Percentiles rank a stretch among this genome's conserved stretches.
Evolutionary conservation across 164 flowering plant genomes (phyloP).

Genomic region (Nelumbo lutea): DNA sequence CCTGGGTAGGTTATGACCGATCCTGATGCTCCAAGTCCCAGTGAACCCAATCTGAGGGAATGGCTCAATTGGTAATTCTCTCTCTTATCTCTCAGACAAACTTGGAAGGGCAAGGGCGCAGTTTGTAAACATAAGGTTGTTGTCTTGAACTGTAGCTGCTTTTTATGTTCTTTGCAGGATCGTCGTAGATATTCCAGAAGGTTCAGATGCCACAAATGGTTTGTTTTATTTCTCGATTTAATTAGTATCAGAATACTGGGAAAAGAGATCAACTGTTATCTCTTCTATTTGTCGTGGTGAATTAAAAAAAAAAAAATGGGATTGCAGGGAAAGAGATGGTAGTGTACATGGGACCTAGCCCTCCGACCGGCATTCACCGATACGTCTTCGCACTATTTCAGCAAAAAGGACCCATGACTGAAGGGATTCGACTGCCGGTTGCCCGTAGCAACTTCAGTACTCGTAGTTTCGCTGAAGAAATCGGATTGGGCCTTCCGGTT

Average conservation of each 20-base stretch:
- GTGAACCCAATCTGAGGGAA: constrained; percentile 19
- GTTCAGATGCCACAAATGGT: constrained; percentile 10
- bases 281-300: too few species aligned
- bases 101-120: not conserved
- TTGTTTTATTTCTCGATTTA: not conserved
- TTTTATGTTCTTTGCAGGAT: not conserved
- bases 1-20: constrained; percentile 15
- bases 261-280: too few species aligned
- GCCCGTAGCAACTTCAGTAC: constrained; percentile 14
- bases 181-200: constrained; percentile 12
- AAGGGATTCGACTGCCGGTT: not conserved
- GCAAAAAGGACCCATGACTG: constrained; percentile 14
- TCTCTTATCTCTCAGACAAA: not conserved
- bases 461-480: constrained; percentile 10
- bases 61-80: constrained; percentile 18
- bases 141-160: too few species aligned
- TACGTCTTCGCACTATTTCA: constrained; percentile 31
- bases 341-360: constrained; percentile 41
- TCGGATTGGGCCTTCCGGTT: constrained; percentile 21
- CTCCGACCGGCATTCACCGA: constrained; percentile 43
- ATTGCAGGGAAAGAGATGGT: constrained; percentile 34
- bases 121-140: not conserved
- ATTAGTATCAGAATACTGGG: too few species aligned
- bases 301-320: not conserved
- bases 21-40: constrained; percentile 24